A percentile compares a stretch with the other conserved stretches of the same genome.
Conservation (phyloP, 148 eudicot species). For the Rhododendron kiyosumense region DNA sequence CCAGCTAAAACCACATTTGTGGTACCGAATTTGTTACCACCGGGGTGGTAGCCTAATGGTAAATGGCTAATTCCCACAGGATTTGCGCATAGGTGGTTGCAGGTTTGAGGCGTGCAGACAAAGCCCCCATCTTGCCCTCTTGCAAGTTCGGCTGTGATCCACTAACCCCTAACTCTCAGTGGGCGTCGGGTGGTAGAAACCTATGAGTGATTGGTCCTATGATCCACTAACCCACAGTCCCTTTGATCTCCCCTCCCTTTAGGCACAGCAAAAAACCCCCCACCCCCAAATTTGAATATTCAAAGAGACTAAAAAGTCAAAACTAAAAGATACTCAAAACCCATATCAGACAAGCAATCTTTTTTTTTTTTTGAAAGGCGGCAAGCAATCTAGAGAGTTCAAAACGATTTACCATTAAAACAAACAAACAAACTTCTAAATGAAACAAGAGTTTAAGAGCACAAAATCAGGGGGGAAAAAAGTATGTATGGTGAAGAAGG, state of each 20-base stretch:
- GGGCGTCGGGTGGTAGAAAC: neutral
- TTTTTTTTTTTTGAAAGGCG: no score
- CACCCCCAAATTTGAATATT: neutral
- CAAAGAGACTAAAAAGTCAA: neutral
- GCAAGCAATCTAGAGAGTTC: neutral
- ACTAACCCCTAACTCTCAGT: neutral
- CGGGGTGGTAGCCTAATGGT: neutral
- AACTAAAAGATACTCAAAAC: neutral
- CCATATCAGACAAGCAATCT: neutral
- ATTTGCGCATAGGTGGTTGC: neutral
- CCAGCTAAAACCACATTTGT: neutral
- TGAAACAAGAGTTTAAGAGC: neutral
- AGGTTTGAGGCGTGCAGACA: neutral
- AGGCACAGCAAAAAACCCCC: neutral
- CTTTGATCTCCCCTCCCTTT: neutral
- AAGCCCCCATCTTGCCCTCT: neutral
- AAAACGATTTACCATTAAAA: neutral
- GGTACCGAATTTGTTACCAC: neutral
- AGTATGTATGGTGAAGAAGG: neutral
- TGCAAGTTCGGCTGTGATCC: neutral
- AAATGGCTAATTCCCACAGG: neutral
- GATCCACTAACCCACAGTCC: neutral
- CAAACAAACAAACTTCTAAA: neutral
- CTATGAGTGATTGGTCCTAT: neutral
- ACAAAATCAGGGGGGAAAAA: neutral